Percentiles rank a stretch among this genome's conserved stretches.
These are phyloP conservation scores for Lathyrus tuberosus DNA, from an alignment of 306 rosid species.

Conservation along the genomic window DNA sequence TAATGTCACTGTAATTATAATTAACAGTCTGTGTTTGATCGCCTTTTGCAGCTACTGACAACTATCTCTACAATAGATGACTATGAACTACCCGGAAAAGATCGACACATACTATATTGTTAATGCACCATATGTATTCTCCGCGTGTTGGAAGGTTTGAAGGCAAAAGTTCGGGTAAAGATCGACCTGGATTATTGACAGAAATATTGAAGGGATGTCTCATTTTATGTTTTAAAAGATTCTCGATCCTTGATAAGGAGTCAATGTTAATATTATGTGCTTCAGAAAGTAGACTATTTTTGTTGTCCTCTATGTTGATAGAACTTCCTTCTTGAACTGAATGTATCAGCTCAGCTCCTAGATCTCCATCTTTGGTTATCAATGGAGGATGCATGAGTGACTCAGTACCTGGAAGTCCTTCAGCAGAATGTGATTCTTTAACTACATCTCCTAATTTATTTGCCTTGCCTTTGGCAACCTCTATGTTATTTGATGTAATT, in stretches of 20 bases:
- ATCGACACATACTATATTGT: too few relatives aligned
- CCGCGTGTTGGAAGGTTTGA: too few relatives aligned
- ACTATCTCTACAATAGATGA: too few relatives aligned
- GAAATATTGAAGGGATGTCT: constrained; percentile 58
- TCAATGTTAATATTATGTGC: constrained; percentile 52
- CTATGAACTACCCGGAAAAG: too few relatives aligned
- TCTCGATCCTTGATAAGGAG: constrained; percentile 61
- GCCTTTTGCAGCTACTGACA: too few relatives aligned
- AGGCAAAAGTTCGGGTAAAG: constrained; percentile 58
- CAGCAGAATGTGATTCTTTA: constrained; percentile 55
- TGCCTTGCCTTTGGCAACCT: too few relatives aligned
- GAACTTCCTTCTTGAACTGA: constrained; percentile 57
- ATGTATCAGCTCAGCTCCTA: constrained; percentile 51
- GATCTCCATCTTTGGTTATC: constrained; percentile 56
- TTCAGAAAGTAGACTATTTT: constrained; percentile 50
- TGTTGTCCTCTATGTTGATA: constrained; percentile 64
- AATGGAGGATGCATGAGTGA: constrained; percentile 46
- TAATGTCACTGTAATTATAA: too few relatives aligned
- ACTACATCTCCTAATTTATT: too few relatives aligned
- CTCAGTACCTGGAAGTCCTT: constrained; percentile 52
- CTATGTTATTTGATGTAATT: too few relatives aligned
- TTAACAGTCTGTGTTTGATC: too few relatives aligned
- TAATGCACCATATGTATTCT: too few relatives aligned
- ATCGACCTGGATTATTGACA: constrained; percentile 53
- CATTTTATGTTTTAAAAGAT: constrained; percentile 54